Evolutionary conservation across 2,329 filamentous ascomycete species (phyloP).

Genomic region (Cordyceps farinosa): DNA sequence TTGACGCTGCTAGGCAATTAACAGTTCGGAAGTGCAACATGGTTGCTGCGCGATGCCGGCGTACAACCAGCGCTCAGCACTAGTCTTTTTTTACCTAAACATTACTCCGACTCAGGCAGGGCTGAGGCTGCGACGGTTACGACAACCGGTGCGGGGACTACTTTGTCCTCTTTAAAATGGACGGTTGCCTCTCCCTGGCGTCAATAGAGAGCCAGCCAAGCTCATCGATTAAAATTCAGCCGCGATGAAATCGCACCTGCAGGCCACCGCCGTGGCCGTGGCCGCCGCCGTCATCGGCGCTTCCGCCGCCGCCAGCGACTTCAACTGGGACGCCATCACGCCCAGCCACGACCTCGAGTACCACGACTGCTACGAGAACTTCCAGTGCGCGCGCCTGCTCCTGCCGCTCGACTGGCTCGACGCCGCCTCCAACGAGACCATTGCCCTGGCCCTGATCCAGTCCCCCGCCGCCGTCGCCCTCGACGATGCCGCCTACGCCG

Average conservation of each 20-base stretch:
- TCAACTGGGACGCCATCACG: slow-evolving; percentile 36
- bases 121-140: background rate
- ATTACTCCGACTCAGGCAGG: background rate
- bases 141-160: background rate
- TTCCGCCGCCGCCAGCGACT: slow-evolving; percentile 21
- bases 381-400: slow-evolving; percentile 40
- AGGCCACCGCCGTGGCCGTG: background rate
- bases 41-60: no score
- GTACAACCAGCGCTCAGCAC: no score
- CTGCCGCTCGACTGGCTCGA: slow-evolving; percentile 43
- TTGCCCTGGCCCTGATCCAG: slow-evolving; percentile 40
- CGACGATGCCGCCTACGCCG: slow-evolving; percentile 37
- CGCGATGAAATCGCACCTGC: background rate
- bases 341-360: slow-evolving; percentile 36
- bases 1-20: no score
- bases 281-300: background rate
- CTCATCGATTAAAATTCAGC: background rate
- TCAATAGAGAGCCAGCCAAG: no score
- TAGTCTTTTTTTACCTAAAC: background rate
- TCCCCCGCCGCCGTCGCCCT: slow-evolving; percentile 38
- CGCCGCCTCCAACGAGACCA: slow-evolving; percentile 26
- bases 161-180: background rate
- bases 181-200: background rate
- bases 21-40: no score
- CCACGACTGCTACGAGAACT: slow-evolving; percentile 37